Base-by-base conservation (phyloP, 2,329 filamentous ascomycete genomes). In the Epicoccum nigrum region DNA sequence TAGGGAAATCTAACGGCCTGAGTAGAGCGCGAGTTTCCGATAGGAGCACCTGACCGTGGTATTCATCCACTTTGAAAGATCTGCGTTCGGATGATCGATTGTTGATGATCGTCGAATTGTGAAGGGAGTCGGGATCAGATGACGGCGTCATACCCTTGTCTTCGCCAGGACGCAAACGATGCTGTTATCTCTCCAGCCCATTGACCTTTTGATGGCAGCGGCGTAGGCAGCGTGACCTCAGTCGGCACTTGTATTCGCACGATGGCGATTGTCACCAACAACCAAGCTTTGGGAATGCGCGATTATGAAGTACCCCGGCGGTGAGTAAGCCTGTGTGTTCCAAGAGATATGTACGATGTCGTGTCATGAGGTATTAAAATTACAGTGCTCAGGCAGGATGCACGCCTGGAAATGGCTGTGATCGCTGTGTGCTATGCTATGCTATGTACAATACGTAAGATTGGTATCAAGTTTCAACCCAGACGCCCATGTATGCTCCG, bases 401-500 rank as follows among this genome's bases (percentile, higher is more conserved):
- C 20, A 30, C 32, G 43, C 33, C 39, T 20, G 12, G 15, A n/a
- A 38, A 13, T 12, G 11, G 32, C 27, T 38, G 3, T 13, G n/a
- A 25, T 30, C 28, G 21, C 32, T 31, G 9, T 27, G n/a, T n/a
- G n/a, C n/a, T 17, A 32, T 42, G 13, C 12, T 3, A 31, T 52
- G 38, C 38, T 39, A 28, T 31, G 11, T 25, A 25, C 23, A 25
- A 25, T 33, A 11, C 20, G 37, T 30, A 37, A 34, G 8, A 9
- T 13, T 40, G 21, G 11, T 20, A 40, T 56, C 21, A 60, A 13
- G 11, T 20, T 37, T 56, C 21, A 60, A 13, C 53, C 60, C 40
- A 65, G 35, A 30, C 35, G 44, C 31, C 51, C 39, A 28, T 60
- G 27, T 9, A 64, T 27, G 25, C 48, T 40, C 27, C 45, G 55